These are phyloP conservation scores for Kuraishia ogatae DNA, from an alignment of 805 yeast species.

Conservation along the genomic window DNA sequence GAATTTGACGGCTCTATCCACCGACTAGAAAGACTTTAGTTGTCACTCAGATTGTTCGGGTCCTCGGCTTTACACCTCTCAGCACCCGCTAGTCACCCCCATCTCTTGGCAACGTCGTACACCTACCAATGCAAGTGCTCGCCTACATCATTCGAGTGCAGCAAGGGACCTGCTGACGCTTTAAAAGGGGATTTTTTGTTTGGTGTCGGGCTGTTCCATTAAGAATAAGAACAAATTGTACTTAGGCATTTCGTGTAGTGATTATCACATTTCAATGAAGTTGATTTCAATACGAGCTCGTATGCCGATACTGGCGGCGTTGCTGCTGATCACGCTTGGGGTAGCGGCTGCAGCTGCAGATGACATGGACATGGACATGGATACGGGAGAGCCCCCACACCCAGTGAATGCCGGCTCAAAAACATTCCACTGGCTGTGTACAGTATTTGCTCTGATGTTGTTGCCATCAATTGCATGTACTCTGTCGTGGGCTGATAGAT, in stretches of 20 bases:
- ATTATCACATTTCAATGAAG: background rate
- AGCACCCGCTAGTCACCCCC: background rate
- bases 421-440: slow-evolving; percentile 56
- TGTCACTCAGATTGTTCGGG: no score
- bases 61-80: no score
- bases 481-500: slow-evolving; percentile 44
- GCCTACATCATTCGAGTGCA: background rate
- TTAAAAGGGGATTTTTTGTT: background rate
- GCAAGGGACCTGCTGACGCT: background rate
- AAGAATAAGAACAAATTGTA: no score
- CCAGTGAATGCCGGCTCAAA: slow-evolving; percentile 32
- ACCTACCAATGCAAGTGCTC: background rate
- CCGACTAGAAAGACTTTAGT: no score
- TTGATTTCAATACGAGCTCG: background rate
- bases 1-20: no score
- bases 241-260: background rate
- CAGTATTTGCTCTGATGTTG: slow-evolving; percentile 37
- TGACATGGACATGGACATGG: background rate
- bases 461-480: slow-evolving; percentile 49
- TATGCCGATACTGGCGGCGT: background rate
- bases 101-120: background rate
- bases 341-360: background rate
- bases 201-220: background rate
- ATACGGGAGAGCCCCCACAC: background rate
- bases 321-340: background rate